Conservation (phyloP, 768 basidiomycete genomes). For the Amanita phalloides region DNA sequence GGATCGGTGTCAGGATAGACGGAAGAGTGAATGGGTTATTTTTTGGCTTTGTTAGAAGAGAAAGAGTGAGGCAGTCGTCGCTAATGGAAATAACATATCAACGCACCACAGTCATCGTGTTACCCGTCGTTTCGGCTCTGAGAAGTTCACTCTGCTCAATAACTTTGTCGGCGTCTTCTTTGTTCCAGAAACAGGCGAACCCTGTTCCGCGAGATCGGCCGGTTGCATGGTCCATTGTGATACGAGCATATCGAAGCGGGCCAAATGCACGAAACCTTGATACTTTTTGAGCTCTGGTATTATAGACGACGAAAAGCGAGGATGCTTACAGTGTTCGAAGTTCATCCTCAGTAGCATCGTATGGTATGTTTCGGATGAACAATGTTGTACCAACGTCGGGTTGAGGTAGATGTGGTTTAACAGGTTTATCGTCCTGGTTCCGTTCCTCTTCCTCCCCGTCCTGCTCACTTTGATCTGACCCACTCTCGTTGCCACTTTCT, state of each 20-base stretch:
- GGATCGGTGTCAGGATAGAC: conserved; percentile 91
- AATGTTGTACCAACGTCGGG: conserved; percentile 86
- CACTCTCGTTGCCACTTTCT: conserved; percentile 26
- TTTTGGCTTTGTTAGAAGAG: conserved; percentile 40
- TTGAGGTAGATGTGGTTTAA: conserved; percentile 63
- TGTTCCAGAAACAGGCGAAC: conserved; percentile 96
- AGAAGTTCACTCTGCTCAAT: conserved; percentile 72
- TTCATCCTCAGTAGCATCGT: conserved; percentile 89
- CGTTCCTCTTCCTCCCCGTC: conserved; percentile 10
- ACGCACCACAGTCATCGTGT: conserved; percentile 7
- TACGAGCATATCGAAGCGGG: conserved; percentile 84
- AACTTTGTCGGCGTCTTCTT: conserved; percentile 77
- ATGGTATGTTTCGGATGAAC: conserved; percentile 91
- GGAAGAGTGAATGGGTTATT: conserved; percentile 75
- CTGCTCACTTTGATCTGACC: conserved; percentile 21
- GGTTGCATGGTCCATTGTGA: conserved; percentile 74
- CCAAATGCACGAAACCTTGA: conserved; percentile 86
- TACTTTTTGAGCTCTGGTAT: neutral
- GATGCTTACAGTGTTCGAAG: conserved; percentile 63
- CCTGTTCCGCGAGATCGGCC: conserved; percentile 91
- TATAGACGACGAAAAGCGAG: neutral
- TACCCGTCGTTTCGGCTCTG: conserved; percentile 47
- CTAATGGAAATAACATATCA: conserved; percentile 7
- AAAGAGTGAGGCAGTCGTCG: neutral
- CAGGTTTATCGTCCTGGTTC: conserved; percentile 30